phyloP scores from a whole-genome alignment of 768 basidiomycete genomes.

The Tulasnella sp. region DNA sequence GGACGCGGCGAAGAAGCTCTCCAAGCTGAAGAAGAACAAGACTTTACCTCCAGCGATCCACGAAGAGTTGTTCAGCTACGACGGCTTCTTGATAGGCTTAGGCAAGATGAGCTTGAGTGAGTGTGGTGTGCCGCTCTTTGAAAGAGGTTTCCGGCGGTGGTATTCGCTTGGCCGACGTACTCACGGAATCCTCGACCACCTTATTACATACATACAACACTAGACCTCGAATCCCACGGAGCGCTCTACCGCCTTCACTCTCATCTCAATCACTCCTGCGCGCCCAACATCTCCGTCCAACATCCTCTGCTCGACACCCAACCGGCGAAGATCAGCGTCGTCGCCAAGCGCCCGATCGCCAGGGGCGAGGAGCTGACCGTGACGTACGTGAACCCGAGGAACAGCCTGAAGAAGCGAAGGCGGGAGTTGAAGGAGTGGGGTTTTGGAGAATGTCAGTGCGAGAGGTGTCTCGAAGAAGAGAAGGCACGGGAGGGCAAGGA shows the following conservation, averaged over 20 bases:
- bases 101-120: slow-evolving; percentile 78
- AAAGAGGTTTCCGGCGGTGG: not conserved
- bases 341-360: slow-evolving; percentile 62
- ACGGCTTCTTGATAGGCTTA: slow-evolving; percentile 66
- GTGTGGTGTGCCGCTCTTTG: slow-evolving; percentile 39
- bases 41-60: slow-evolving; percentile 49
- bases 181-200: not conserved
- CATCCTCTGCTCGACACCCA: slow-evolving; percentile 67
- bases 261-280: slow-evolving; percentile 82
- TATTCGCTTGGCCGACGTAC: not conserved
- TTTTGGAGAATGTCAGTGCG: slow-evolving; percentile 66
- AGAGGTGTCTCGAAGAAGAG: slow-evolving; percentile 61
- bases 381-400: slow-evolving; percentile 69
- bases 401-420: slow-evolving; percentile 32
- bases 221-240: slow-evolving; percentile 80
- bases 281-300: slow-evolving; percentile 72
- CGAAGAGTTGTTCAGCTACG: slow-evolving; percentile 66
- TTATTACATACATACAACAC: not conserved
- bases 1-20: slow-evolving; percentile 54
- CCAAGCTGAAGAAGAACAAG: slow-evolving; percentile 46
- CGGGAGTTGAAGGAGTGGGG: slow-evolving; percentile 65
- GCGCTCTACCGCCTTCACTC: slow-evolving; percentile 83
- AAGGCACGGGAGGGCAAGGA: slow-evolving; percentile 16
- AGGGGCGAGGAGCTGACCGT: slow-evolving; percentile 71
- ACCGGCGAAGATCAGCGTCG: slow-evolving; percentile 67